Base-by-base conservation (phyloP, 139 green algal species). In the Chlamydomonas sp. region DNA sequence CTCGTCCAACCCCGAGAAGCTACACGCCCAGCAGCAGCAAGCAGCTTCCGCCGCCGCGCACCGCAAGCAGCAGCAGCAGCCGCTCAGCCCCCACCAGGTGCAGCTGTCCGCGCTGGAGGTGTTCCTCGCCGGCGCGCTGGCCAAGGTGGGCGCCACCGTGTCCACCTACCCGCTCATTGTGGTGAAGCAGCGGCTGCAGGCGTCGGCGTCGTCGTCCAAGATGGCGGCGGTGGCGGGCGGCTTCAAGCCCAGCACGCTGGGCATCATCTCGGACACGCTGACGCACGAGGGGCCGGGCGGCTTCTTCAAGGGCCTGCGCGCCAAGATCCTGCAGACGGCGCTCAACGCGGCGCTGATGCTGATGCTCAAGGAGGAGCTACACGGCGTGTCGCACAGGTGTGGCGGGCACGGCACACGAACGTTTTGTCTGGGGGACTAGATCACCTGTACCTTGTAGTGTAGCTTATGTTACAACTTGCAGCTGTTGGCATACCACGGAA, bases 101-200 rank as follows among this genome's bases (percentile, higher is more conserved):
- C 80, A 73, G 72, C 89, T 93, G 49, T 89, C 87, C 2, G 89
- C 94, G 4, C 66, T 67, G 2, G 94, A 99, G 83, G 91, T 98
- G 9, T 99, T 99, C 88, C 61, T 88, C n/a, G 84, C 96, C 12
- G 94, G 93, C 10, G 94, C 96, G 1, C 71, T 98, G 59, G 95
- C 97, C 80, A 99, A 99, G 94, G 89, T 91, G 58, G 88, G 83
- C 8, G 97, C 97, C 15, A 99, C 97, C 5, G 62, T 99, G 15
- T 80, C 95, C 12, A 99, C 97, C 0, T 99, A 99, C 92, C 97
- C 97, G 2, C 89, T 99, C 88, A 94, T 98, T 61, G 95, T 98
- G 64, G 93, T 99, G 79, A 99, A 99, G 94, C 93, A 92, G 49
- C 90, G 96, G 5, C 92, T 98, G 92, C 95, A 97, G 82, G 91